Evolutionary conservation across 208 protist species (phyloP).

Genomic region (Crithidia brevicula): DNA sequence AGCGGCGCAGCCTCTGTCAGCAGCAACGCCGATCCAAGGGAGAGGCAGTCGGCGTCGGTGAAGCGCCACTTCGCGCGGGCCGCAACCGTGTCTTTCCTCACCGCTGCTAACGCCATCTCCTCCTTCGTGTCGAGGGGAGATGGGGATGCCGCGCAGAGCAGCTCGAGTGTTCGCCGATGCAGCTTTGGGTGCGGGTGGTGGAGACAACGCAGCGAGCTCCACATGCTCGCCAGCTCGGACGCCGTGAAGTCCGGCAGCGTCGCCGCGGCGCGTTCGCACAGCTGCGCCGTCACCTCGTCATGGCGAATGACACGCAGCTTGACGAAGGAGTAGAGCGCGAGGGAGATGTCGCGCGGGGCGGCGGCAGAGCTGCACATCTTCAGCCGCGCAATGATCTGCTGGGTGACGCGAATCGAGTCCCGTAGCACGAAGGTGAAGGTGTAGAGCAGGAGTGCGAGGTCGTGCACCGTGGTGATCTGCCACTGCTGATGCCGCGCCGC

Average conservation of each 20-base stretch:
- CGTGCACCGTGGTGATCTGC: slow-evolving; percentile 63
- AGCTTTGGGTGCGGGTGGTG: slow-evolving; percentile 17
- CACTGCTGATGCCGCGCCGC: slow-evolving; percentile 27
- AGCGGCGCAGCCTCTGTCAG: slow-evolving; percentile 22
- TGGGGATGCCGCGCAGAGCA: slow-evolving; percentile 2
- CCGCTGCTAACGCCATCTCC: not conserved
- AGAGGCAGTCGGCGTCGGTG: slow-evolving; percentile 31
- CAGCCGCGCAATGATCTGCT: slow-evolving; percentile 80
- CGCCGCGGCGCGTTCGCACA: slow-evolving; percentile 70
- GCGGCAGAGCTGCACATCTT: slow-evolving; percentile 60
- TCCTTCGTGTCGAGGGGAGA: not conserved
- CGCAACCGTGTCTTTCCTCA: not conserved
- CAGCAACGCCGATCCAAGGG: slow-evolving; percentile 27
- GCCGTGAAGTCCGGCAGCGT: slow-evolving; percentile 61
- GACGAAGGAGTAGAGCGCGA: slow-evolving; percentile 78
- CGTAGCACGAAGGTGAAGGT: slow-evolving; percentile 82
- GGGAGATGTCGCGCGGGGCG: slow-evolving; percentile 66
- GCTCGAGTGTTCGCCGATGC: slow-evolving; percentile 24
- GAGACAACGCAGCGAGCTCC: slow-evolving; percentile 69
- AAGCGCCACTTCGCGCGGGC: slow-evolving; percentile 22
- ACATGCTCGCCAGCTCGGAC: slow-evolving; percentile 71
- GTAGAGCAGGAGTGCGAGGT: slow-evolving; percentile 81
- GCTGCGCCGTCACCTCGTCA: slow-evolving; percentile 51
- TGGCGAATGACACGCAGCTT: slow-evolving; percentile 63
- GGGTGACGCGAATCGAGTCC: slow-evolving; percentile 80